phyloP scores from a whole-genome alignment of 192 early-diverging fungal species.

The Cetraspora pellucida region DNA sequence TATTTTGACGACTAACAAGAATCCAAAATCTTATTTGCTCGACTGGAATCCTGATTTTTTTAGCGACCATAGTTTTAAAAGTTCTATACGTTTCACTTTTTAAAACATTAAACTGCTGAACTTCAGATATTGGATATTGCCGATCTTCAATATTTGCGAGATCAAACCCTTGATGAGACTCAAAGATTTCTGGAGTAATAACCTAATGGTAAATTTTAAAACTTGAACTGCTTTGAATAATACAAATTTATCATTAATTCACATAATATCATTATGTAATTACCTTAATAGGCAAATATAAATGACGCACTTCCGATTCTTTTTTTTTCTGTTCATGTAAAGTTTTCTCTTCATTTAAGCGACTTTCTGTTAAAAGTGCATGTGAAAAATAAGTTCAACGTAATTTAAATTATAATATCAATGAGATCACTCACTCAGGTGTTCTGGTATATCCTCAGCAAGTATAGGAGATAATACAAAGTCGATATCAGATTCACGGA shows the following conservation, averaged over 20 bases:
- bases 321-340: slow-evolving; percentile 60
- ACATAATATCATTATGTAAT: slow-evolving; percentile 20
- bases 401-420: background rate
- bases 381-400: too few species aligned
- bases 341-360: slow-evolving; percentile 69
- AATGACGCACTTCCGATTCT: slow-evolving; percentile 71
- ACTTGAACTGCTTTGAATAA: background rate
- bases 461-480: slow-evolving; percentile 68
- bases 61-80: slow-evolving; percentile 58
- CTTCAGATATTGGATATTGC: slow-evolving; percentile 37
- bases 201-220: slow-evolving; percentile 43
- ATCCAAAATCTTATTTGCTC: slow-evolving; percentile 81
- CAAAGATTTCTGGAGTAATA: slow-evolving; percentile 68
- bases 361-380: slow-evolving; percentile 33
- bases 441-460: slow-evolving; percentile 76
- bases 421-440: slow-evolving; percentile 57
- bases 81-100: slow-evolving; percentile 59
- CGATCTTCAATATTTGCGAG: slow-evolving; percentile 72
- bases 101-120: slow-evolving; percentile 49
- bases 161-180: slow-evolving; percentile 82
- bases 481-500: slow-evolving; percentile 77
- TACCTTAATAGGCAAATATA: slow-evolving; percentile 66
- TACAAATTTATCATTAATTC: background rate
- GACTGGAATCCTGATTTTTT: slow-evolving; percentile 45
- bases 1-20: slow-evolving; percentile 89